Base-by-base conservation (phyloP, 2,329 filamentous ascomycete genomes). In the Penicillium sp. region DNA sequence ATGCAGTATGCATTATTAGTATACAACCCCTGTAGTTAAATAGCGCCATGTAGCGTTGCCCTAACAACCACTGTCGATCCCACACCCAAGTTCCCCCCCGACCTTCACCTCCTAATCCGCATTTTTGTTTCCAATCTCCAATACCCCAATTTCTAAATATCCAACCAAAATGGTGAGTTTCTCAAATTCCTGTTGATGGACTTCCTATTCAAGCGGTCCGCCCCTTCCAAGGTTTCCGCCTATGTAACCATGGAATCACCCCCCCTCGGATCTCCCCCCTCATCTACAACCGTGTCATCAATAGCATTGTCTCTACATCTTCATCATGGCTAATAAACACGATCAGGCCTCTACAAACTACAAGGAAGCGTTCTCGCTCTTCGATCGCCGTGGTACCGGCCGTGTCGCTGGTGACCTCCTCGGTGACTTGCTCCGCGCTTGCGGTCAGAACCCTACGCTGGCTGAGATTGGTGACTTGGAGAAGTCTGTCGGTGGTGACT, bases 311-410 rank as follows among this genome's bases (percentile, higher is more conserved):
- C 52, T 54, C 38, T 56, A 43, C 52, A 48, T 54, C 38, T 33
- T 21, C 59, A 62, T 57, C 46, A 63, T 64, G 60, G 54, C 57
- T 62, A 71, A 67, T 58, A 72, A 67, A 49, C 50, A 69, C 62
- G 70, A 73, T 38, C 84, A 88, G 85, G 84, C 85, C 75, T 86
- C 86, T 61, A 97, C 93, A 82, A 97, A 99, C 89, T 99, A 97
- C 91, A 97, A 97, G 84, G 94, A 99, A 88, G 94, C 94, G 69
- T 99, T 99, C 81, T 93, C 93, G 71, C 90, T 99, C 77, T 99
- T 97, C 84, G 94, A 99, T 85, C 97, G 97, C 88, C 93, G 94
- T 78, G 94, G 94, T 75, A 96, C 91, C 75, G 93, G 93, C 74
- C 93, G 93, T 70, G 94, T 97, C 68, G 80, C 89, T 41, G 83